Percentiles rank a stretch among this genome's conserved stretches.
These are phyloP conservation scores for Coemansia sp. DNA, from an alignment of 192 early-diverging fungal genomes.

Conservation along the genomic window DNA sequence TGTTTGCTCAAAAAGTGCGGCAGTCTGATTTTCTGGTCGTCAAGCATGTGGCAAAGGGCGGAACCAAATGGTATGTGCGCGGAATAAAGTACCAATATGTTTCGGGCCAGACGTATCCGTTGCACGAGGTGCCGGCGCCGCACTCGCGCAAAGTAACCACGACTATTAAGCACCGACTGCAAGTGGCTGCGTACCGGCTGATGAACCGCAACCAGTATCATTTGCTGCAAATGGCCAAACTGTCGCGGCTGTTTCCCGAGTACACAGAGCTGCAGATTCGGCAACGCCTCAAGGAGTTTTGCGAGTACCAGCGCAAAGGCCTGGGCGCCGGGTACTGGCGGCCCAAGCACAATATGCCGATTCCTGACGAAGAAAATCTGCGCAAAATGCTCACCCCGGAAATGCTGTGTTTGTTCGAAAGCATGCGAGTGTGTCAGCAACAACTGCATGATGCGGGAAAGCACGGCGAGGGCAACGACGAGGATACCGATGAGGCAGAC, in stretches of 20 bases:
- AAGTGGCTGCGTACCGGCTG: slow-evolving; percentile 83
- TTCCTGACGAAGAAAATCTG: slow-evolving; percentile 87
- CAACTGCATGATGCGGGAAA: slow-evolving; percentile 87
- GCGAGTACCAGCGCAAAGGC: slow-evolving; percentile 85
- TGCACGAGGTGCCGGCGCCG: slow-evolving; percentile 92
- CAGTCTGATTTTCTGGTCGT: slow-evolving; percentile 86
- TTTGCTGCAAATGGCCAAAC: slow-evolving; percentile 72
- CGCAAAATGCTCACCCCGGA: slow-evolving; percentile 91
- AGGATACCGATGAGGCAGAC: slow-evolving; percentile 67
- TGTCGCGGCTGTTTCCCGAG: slow-evolving; percentile 81
- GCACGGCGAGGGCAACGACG: slow-evolving; percentile 64
- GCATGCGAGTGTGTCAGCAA: slow-evolving; percentile 89
- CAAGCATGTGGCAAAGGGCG: slow-evolving; percentile 72
- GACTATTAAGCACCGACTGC: slow-evolving; percentile 80
- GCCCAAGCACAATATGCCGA: slow-evolving; percentile 65
- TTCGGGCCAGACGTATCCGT: slow-evolving; percentile 91
- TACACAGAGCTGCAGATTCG: slow-evolving; percentile 84
- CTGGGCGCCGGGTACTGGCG: slow-evolving; percentile 91
- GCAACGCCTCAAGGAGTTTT: slow-evolving; percentile 94
- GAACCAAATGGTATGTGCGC: slow-evolving; percentile 83
- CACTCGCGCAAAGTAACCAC: slow-evolving; percentile 91
- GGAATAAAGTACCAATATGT: slow-evolving; percentile 79
- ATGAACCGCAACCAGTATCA: slow-evolving; percentile 80
- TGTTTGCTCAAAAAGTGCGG: slow-evolving; percentile 73
- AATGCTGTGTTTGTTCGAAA: slow-evolving; percentile 92